Evolutionary conservation across 305 asterid genomes (phyloP).

Genomic region (Ajuga reptans): DNA sequence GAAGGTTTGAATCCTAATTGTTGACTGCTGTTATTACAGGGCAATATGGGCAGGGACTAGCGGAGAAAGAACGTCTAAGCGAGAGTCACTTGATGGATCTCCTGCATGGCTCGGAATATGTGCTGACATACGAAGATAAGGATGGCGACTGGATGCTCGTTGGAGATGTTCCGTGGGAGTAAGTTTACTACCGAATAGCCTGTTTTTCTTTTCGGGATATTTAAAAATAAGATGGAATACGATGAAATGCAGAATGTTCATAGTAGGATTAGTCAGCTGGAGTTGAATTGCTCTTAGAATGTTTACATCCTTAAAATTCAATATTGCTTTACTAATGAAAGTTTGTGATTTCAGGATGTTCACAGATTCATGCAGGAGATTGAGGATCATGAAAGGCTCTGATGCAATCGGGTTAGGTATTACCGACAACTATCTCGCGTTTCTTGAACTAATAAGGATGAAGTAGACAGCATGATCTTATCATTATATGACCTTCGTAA

Average conservation of each 20-base stretch:
- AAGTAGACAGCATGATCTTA: neutral
- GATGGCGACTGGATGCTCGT: conserved; percentile 86
- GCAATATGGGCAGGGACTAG: conserved; percentile 47
- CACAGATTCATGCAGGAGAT: conserved; percentile 64
- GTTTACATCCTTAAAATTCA: too few relatives aligned
- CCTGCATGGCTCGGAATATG: conserved; percentile 63
- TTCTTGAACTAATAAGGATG: neutral
- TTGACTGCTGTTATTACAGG: conserved; percentile 31
- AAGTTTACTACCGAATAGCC: conserved; percentile 22
- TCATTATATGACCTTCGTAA: too few relatives aligned
- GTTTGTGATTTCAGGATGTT: conserved; percentile 60
- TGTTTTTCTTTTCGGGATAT: neutral
- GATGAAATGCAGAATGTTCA: too few relatives aligned
- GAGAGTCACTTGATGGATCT: conserved; percentile 58
- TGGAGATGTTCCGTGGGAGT: conserved; percentile 80
- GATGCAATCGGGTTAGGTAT: conserved; percentile 88
- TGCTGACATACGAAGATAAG: conserved; percentile 66
- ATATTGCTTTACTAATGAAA: too few relatives aligned
- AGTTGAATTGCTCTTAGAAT: too few relatives aligned
- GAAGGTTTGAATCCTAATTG: neutral
- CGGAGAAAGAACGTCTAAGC: conserved; percentile 43
- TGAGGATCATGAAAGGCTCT: conserved; percentile 82
- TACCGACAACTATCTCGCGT: neutral
- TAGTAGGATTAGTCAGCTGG: too few relatives aligned
- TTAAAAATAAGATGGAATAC: too few relatives aligned